Conservation (phyloP, 2,329 filamentous ascomycete species). For the Hypoxylon sp. region DNA sequence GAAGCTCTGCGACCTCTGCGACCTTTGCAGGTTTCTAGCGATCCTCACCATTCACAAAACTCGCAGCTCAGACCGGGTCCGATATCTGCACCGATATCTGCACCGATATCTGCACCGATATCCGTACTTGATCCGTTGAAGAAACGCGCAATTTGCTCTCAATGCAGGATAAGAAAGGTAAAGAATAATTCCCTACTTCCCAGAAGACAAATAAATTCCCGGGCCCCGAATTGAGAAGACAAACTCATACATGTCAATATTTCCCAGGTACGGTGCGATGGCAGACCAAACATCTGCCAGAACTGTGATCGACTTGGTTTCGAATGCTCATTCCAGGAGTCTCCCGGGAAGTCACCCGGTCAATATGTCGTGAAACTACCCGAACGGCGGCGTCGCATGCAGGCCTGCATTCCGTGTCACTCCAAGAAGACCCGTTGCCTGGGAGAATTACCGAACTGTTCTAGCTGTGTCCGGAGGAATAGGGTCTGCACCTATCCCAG, state of each 20-base stretch:
- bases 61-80: constrained; percentile 16
- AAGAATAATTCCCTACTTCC: background rate
- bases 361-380: constrained; percentile 50
- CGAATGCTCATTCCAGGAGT: constrained; percentile 55
- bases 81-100: constrained; percentile 22
- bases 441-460: constrained; percentile 53
- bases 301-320: constrained; percentile 56
- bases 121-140: constrained; percentile 28
- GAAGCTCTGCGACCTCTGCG: constrained; percentile 48
- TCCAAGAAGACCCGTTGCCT: constrained; percentile 53
- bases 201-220: background rate
- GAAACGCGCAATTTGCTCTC: constrained; percentile 51
- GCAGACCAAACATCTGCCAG: constrained; percentile 51
- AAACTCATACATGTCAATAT: background rate
- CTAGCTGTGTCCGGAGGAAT: constrained; percentile 50
- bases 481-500: constrained; percentile 50
- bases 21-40: constrained; percentile 44
- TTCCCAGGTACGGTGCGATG: constrained; percentile 53
- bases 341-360: constrained; percentile 42
- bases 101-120: constrained; percentile 21
- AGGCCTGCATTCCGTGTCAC: constrained; percentile 53
- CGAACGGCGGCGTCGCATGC: constrained; percentile 51
- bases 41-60: constrained; percentile 24
- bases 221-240: background rate
- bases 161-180: constrained; percentile 52